A percentile compares a stretch with the other conserved stretches of the same genome.
Evolutionary conservation across 2,329 filamentous ascomycete species (phyloP).

Genomic region (Exophiala viscosa): DNA sequence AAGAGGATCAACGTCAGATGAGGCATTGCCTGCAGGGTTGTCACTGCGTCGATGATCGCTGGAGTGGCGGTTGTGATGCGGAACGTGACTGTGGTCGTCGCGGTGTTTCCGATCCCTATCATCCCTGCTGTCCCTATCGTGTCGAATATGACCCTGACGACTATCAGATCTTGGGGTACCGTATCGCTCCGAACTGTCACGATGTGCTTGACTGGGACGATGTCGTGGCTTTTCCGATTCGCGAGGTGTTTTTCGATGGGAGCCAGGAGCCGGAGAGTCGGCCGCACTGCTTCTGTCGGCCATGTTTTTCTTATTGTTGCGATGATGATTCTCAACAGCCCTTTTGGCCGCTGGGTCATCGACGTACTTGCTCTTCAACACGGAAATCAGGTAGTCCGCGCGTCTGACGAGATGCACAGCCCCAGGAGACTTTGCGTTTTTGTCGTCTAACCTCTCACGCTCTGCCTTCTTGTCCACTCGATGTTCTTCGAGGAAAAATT

Average conservation of each 20-base stretch:
- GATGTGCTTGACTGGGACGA: slow-evolving; percentile 39
- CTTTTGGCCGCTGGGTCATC: slow-evolving; percentile 67
- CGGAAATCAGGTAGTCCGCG: slow-evolving; percentile 91
- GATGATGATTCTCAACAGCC: slow-evolving; percentile 86
- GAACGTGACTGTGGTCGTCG: slow-evolving; percentile 23
- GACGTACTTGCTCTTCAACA: slow-evolving; percentile 80
- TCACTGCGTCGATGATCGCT: slow-evolving; percentile 29
- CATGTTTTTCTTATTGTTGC: slow-evolving; percentile 75
- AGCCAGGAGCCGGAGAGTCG: slow-evolving; percentile 42
- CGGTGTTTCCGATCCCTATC: slow-evolving; percentile 30
- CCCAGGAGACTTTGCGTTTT: slow-evolving; percentile 74
- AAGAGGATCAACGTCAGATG: slow-evolving; percentile 40
- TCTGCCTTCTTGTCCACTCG: slow-evolving; percentile 98
- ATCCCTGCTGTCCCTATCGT: slow-evolving; percentile 27
- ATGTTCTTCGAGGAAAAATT: slow-evolving; percentile 95
- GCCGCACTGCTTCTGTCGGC: slow-evolving; percentile 31
- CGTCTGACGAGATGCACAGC: slow-evolving; percentile 93
- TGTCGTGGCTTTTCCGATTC: slow-evolving; percentile 42
- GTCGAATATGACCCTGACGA: slow-evolving; percentile 36
- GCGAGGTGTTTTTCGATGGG: slow-evolving; percentile 40
- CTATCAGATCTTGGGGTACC: slow-evolving; percentile 40
- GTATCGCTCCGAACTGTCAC: slow-evolving; percentile 42
- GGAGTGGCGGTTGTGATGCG: slow-evolving; percentile 27
- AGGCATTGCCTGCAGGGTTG: slow-evolving; percentile 34
- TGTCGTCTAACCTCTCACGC: slow-evolving; percentile 67